phyloP scores from a whole-genome alignment of 371 early-diverging fungal species.

The Conidiobolus incongruus region DNA sequence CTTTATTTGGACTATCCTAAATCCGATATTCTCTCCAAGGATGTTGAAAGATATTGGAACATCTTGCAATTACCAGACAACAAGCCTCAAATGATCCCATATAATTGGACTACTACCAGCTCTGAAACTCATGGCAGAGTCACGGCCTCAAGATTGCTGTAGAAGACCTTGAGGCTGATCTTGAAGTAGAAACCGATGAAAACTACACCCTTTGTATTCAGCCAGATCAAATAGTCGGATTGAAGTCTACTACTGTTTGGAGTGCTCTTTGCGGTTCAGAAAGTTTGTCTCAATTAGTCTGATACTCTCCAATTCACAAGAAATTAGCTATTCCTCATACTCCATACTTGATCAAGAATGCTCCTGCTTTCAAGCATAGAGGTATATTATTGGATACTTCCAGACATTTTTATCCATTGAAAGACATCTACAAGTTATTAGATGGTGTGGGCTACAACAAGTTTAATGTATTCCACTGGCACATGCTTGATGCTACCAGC shows the following conservation, averaged over 20 bases:
- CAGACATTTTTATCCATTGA: conserved; percentile 46
- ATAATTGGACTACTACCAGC: no score
- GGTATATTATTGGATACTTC: conserved; percentile 47
- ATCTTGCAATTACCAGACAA: no score
- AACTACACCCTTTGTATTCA: not conserved
- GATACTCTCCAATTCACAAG: conserved; percentile 7
- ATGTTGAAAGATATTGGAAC: no score
- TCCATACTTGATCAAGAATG: conserved; percentile 17
- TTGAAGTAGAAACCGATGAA: conserved; percentile 3
- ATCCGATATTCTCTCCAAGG: no score
- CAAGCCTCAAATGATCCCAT: no score
- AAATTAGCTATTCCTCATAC: conserved; percentile 9
- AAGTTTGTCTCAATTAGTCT: conserved; percentile 22
- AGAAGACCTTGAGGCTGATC: not conserved
- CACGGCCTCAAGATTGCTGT: no score
- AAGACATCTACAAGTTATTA: conserved; percentile 21
- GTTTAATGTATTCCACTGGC: conserved; percentile 54
- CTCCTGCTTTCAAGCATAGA: conserved; percentile 18
- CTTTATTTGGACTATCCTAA: no score
- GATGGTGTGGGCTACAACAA: conserved; percentile 30
- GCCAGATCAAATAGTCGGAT: no score
- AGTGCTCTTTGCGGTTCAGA: conserved; percentile 27
- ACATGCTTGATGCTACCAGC: conserved; percentile 43
- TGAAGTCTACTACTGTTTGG: conserved; percentile 27
- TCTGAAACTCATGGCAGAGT: no score